These are phyloP conservation scores for Austroboletus novae-zelandiae DNA, from an alignment of 1,284 basidiomycete genomes.

Conservation along the genomic window DNA sequence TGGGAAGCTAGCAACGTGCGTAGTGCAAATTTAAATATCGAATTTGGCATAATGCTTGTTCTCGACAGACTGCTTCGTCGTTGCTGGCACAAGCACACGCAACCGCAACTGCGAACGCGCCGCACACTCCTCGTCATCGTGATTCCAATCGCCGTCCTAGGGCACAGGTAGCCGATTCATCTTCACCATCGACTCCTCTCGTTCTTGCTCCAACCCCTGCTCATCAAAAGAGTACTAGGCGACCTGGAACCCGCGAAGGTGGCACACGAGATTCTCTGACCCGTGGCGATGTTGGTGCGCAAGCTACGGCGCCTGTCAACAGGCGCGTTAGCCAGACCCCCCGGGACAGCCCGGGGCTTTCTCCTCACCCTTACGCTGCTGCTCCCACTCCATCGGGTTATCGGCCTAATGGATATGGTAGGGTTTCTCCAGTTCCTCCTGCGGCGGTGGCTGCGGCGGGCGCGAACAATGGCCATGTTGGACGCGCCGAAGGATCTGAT, in stretches of 20 bases:
- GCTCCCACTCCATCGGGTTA: constrained; percentile 56
- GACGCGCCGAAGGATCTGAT: constrained; percentile 52
- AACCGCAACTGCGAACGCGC: constrained; percentile 45
- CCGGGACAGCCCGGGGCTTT: constrained; percentile 45
- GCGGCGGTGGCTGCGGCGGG: constrained; percentile 23
- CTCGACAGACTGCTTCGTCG: constrained; percentile 43
- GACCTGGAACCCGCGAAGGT: constrained; percentile 44
- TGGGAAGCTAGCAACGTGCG: constrained; percentile 81
- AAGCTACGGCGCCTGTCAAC: constrained; percentile 58
- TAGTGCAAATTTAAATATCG: constrained; percentile 12
- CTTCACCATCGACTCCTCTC: constrained; percentile 52
- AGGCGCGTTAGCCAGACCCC: constrained; percentile 64
- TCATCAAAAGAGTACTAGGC: constrained; percentile 56
- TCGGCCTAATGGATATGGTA: constrained; percentile 52
- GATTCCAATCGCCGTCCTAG: constrained; percentile 56
- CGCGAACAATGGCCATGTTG: constrained; percentile 35
- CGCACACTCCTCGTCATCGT: constrained; percentile 54
- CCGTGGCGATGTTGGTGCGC: constrained; percentile 54
- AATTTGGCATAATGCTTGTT: constrained; percentile 13
- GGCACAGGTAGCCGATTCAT: constrained; percentile 39
- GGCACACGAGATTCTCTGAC: constrained; percentile 42
- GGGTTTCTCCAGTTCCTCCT: constrained; percentile 50
- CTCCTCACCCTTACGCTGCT: constrained; percentile 68
- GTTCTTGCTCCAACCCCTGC: constrained; percentile 62
- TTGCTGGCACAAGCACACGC: constrained; percentile 52